Evolutionary conservation across 129 eudicot genomes (phyloP).

Genomic region (Cynara cardunculus): DNA sequence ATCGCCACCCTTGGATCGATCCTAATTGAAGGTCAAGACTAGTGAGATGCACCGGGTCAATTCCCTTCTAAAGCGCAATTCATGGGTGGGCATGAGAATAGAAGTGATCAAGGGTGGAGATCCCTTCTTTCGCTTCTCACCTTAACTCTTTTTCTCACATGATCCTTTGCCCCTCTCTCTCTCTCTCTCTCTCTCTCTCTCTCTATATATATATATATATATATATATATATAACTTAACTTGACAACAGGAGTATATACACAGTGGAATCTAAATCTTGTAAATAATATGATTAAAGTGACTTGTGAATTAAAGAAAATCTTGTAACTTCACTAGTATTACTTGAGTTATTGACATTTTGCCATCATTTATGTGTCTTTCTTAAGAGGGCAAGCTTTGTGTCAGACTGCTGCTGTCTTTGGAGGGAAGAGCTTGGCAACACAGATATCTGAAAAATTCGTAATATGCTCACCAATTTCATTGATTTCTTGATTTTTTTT

Average conservation of each 20-base stretch:
- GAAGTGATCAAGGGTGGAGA: too few relatives aligned
- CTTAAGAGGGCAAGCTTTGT: constrained; percentile 87
- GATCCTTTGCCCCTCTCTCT: too few relatives aligned
- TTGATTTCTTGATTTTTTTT: background rate
- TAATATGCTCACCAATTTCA: constrained; percentile 22
- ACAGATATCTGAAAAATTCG: constrained; percentile 79
- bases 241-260: background rate
- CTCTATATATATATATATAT: too few relatives aligned
- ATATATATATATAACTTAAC: background rate
- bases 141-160: too few relatives aligned
- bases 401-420: constrained; percentile 92
- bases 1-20: too few relatives aligned
- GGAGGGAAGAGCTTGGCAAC: constrained; percentile 96
- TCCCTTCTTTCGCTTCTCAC: too few relatives aligned
- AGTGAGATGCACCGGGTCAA: too few relatives aligned
- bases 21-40: too few relatives aligned
- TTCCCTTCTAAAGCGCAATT: too few relatives aligned
- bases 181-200: too few relatives aligned
- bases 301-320: background rate
- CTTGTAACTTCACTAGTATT: background rate
- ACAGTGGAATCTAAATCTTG: background rate
- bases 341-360: background rate
- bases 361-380: constrained; percentile 8
- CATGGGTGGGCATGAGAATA: too few relatives aligned
- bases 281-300: background rate